Base-by-base conservation (phyloP, 2,329 filamentous ascomycete species). In the Sarocladiaceae sp. region DNA sequence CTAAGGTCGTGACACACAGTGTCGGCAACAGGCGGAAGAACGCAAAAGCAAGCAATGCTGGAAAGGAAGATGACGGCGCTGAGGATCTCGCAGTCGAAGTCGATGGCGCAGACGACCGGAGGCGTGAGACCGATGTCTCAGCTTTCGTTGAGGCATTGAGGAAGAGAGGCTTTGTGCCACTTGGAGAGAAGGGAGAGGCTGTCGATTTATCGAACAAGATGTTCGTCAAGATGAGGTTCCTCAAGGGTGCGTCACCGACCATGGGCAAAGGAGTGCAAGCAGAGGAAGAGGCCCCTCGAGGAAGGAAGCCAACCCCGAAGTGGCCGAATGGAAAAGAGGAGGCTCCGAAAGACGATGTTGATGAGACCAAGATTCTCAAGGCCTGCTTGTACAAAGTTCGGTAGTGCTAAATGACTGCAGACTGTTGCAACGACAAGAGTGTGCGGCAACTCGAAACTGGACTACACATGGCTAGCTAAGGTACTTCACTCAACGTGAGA, bases 221-320 rank as follows among this genome's bases (percentile, higher is more conserved):
- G 94, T 99, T 99, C 74, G 93, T 97, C 59, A 90, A 87, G 72
- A 93, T 99, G 90, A 84, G 87, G 61, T 99, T 99, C 69, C 76
- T 92, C 61, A 99, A 97, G 74, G 83, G 80, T n/a, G 83, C 83
- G 18, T 74, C 83, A 40, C 87, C 92, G 0, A 78, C 78, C 2
- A 86, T 84, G 65, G 91, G 91, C 22, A 95, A 96, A 73, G 83
- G 87, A 57, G 82, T 76, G 13, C 76, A 71, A 51, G 64, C 69
- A 13, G 57, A 82, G 60, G 87, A 84, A 17, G 12, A 31, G 6
- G 26, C 44, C n/a, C 78, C 64, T 11, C 31, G 29, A 22, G 44
- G 36, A 61, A 74, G 71, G 59, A 72, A 84, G 53, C 83, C 86
- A 58, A 74, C 74, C 20, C 72, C 76, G 7, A 76, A 75, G 52